These are phyloP conservation scores for Saccharomycopsis fibuligera DNA, from an alignment of 805 yeast genomes.

Conservation along the genomic window DNA sequence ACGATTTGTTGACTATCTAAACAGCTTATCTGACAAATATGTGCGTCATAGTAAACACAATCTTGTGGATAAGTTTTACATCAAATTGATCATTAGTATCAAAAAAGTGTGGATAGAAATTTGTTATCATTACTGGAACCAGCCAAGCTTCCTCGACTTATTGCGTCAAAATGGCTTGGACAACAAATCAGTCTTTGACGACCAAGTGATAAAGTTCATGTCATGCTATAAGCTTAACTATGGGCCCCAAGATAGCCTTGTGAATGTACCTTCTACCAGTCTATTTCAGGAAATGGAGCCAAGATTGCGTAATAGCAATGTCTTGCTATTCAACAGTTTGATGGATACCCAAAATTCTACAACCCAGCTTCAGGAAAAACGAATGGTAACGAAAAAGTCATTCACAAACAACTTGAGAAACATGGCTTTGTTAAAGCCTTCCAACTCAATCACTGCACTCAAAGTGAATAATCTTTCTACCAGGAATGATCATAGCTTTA, in stretches of 20 bases:
- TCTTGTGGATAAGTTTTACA: constrained; percentile 26
- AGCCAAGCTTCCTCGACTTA: background rate
- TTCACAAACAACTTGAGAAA: background rate
- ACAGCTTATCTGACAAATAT: constrained; percentile 26
- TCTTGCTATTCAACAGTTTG: background rate
- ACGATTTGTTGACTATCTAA: constrained; percentile 36
- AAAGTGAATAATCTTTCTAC: too few relatives aligned
- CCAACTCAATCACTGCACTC: background rate
- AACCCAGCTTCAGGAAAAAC: background rate
- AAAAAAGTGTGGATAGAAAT: constrained; percentile 44
- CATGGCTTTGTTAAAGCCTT: constrained; percentile 1
- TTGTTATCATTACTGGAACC: constrained; percentile 21
- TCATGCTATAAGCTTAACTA: background rate
- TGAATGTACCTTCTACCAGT: background rate
- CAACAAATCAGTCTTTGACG: background rate
- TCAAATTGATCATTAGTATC: constrained; percentile 37
- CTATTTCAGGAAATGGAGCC: constrained; percentile 5
- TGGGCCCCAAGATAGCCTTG: background rate
- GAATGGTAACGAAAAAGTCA: background rate
- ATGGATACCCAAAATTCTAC: background rate
- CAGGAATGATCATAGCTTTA: too few relatives aligned
- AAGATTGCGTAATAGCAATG: constrained; percentile 5
- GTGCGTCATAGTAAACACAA: constrained; percentile 19
- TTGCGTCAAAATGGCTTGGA: background rate
- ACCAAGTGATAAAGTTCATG: background rate